These are phyloP conservation scores for Paramarasmius palmivorus DNA, from an alignment of 1,284 basidiomycete species.

Conservation along the genomic window DNA sequence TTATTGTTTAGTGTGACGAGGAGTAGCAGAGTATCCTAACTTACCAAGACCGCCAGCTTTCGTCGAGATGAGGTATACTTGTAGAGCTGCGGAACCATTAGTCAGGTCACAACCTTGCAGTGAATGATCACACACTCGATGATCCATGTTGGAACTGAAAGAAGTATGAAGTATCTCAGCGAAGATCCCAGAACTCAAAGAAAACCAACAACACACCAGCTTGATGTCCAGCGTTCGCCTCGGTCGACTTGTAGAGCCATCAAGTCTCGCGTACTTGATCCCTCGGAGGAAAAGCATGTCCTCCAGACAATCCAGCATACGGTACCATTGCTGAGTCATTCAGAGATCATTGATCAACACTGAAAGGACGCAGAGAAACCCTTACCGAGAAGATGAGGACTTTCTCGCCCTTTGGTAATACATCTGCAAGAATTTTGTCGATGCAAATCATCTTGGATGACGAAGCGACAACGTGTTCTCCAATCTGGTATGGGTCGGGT, in stretches of 20 bases:
- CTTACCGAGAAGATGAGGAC: conserved; percentile 83
- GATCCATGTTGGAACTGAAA: conserved; percentile 56
- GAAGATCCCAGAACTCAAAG: conserved; percentile 2
- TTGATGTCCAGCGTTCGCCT: conserved; percentile 57
- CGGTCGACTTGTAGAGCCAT: conserved; percentile 59
- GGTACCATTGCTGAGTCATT: conserved; percentile 35
- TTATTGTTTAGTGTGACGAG: not conserved
- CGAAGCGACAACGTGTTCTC: conserved; percentile 56
- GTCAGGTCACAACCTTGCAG: conserved; percentile 13
- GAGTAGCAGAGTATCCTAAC: conserved; percentile 9
- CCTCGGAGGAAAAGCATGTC: conserved; percentile 77
- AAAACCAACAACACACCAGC: conserved; percentile 35
- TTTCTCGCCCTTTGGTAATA: conserved; percentile 79
- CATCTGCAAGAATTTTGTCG: conserved; percentile 75
- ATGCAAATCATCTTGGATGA: conserved; percentile 77
- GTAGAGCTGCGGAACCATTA: conserved; percentile 56
- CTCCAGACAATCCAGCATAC: conserved; percentile 83
- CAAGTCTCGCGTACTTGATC: conserved; percentile 78
- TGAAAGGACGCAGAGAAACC: not conserved
- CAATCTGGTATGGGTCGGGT: conserved; percentile 50
- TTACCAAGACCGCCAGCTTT: conserved; percentile 84
- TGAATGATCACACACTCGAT: conserved; percentile 39
- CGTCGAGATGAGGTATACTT: conserved; percentile 83
- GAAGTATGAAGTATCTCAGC: not conserved
- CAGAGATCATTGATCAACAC: too few species aligned